Percentiles rank a stretch among this genome's conserved stretches.
phyloP scores from a whole-genome alignment of 179 eudicot species.

The Actinidia arguta region DNA sequence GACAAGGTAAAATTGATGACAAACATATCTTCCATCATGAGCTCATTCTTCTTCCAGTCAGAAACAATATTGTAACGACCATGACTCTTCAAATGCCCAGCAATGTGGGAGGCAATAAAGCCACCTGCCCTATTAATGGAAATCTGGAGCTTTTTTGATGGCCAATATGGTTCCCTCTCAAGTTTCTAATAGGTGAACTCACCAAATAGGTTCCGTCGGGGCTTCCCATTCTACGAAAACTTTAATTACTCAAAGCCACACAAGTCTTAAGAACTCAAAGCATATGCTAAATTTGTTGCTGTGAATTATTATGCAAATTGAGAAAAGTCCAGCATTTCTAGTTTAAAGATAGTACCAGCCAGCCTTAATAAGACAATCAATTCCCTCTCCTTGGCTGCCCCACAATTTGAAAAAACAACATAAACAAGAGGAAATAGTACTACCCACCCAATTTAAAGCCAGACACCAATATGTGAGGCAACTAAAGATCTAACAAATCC shows the following conservation, averaged over 20 bases:
- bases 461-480: background rate
- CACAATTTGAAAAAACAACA: background rate
- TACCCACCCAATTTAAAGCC: background rate
- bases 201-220: slow-evolving; percentile 56
- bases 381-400: background rate
- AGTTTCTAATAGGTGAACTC: slow-evolving; percentile 84
- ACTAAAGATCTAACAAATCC: background rate
- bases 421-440: background rate
- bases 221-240: slow-evolving; percentile 68
- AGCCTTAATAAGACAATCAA: background rate
- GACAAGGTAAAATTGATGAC: slow-evolving; percentile 94
- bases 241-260: background rate
- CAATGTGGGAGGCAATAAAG: slow-evolving; percentile 95
- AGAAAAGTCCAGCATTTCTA: too few species aligned
- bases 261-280: background rate
- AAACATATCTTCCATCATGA: slow-evolving; percentile 98
- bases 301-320: too few species aligned
- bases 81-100: slow-evolving; percentile 86
- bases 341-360: too few species aligned
- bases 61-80: slow-evolving; percentile 96
- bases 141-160: slow-evolving; percentile 79
- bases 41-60: slow-evolving; percentile 99
- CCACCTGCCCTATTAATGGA: slow-evolving; percentile 97
- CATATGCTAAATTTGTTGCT: background rate
- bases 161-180: slow-evolving; percentile 95